phyloP scores from a whole-genome alignment of 805 yeast species.

The Candida odintsovae region DNA sequence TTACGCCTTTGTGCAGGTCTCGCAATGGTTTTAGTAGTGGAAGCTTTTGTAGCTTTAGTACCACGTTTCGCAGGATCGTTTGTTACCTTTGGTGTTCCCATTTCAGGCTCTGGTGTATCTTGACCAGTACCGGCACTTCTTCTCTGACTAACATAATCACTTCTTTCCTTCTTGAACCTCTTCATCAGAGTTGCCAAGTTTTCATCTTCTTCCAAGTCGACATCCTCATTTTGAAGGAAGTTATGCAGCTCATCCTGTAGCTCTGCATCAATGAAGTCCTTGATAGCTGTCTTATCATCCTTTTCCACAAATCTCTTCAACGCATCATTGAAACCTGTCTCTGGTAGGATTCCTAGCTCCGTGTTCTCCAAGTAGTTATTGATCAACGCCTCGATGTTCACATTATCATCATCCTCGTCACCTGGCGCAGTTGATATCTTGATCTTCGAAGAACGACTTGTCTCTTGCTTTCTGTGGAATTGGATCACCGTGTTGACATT shows the following conservation, averaged over 20 bases:
- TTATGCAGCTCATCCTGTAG: conserved; percentile 16
- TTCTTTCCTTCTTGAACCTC: conserved; percentile 32
- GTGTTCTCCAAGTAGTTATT: conserved; percentile 56
- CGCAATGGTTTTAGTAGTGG: background rate
- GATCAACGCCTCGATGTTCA: conserved; percentile 59
- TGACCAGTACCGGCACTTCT: background rate
- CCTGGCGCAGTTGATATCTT: conserved; percentile 4
- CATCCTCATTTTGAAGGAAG: conserved; percentile 32
- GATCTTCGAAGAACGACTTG: conserved; percentile 2
- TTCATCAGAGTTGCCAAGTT: conserved; percentile 41
- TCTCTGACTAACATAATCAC: conserved; percentile 2
- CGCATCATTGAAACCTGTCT: conserved; percentile 67
- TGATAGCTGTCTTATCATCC: conserved; percentile 72
- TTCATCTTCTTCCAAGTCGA: conserved; percentile 28
- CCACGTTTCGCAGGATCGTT: background rate
- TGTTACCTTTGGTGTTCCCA: background rate
- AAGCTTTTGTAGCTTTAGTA: background rate
- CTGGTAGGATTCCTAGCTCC: conserved; percentile 65
- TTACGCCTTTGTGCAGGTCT: background rate
- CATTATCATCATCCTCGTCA: conserved; percentile 27
- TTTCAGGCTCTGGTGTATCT: background rate
- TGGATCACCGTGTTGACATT: conserved; percentile 83
- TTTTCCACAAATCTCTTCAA: conserved; percentile 69
- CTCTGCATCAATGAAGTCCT: conserved; percentile 54
- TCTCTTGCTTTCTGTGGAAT: conserved; percentile 47